phyloP scores from a whole-genome alignment of 2,329 filamentous ascomycete genomes.

The Aspergillus ibericus region DNA sequence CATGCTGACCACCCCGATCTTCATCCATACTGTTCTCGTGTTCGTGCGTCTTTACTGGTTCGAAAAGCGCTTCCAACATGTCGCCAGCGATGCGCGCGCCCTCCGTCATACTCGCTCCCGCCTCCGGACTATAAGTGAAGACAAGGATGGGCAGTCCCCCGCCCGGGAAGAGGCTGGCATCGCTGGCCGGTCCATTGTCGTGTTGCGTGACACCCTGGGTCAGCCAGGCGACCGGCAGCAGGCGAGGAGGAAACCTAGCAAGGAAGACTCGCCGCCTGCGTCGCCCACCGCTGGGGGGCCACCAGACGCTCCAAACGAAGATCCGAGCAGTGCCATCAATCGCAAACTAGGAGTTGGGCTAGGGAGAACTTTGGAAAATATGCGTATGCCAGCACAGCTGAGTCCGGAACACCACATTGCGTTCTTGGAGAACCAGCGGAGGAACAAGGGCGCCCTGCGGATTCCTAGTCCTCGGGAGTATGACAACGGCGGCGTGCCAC shows the following conservation, averaged over 20 bases:
- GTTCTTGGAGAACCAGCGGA: slow-evolving; percentile 80
- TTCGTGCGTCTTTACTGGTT: slow-evolving; percentile 97
- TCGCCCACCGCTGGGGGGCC: slow-evolving; percentile 24
- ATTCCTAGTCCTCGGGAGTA: slow-evolving; percentile 92
- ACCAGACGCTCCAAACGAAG: slow-evolving; percentile 18
- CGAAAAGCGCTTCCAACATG: slow-evolving; percentile 87
- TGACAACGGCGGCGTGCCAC: slow-evolving; percentile 75
- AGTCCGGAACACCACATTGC: slow-evolving; percentile 79
- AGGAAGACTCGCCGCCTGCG: slow-evolving; percentile 26
- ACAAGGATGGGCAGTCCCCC: slow-evolving; percentile 41
- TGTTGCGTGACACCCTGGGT: slow-evolving; percentile 36
- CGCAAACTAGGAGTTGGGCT: slow-evolving; percentile 30
- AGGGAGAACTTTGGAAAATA: slow-evolving; percentile 49
- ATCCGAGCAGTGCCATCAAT: slow-evolving; percentile 10
- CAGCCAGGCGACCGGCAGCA: slow-evolving; percentile 20
- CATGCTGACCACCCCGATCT: slow-evolving; percentile 78
- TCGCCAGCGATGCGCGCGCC: slow-evolving; percentile 70
- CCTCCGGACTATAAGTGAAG: slow-evolving; percentile 53
- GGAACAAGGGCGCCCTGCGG: slow-evolving; percentile 71
- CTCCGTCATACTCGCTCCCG: slow-evolving; percentile 65
- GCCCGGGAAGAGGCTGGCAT: slow-evolving; percentile 41
- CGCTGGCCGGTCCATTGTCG: slow-evolving; percentile 38
- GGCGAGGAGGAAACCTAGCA: slow-evolving; percentile 23
- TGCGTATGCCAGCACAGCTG: slow-evolving; percentile 54
- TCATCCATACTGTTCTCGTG: slow-evolving; percentile 81